Evolutionary conservation across 2,329 filamentous ascomycete species (phyloP), one percentile per base, ranked within the genome.

Genomic region (Aspergillus pseudonomiae): DNA sequence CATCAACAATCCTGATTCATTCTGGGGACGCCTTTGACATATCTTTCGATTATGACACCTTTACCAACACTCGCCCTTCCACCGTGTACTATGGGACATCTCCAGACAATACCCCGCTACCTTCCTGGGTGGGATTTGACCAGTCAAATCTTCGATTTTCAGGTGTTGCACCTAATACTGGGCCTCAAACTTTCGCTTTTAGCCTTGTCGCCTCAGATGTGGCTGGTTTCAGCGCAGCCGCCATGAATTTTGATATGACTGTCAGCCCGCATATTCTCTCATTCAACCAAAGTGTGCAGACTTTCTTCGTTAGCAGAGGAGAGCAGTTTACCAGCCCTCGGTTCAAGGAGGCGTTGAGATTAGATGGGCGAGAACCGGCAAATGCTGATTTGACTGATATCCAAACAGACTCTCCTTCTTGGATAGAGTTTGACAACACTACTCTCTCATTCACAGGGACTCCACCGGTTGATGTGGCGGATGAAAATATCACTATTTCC

Each of bases 91-190:
- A 95, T 73, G 91, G 92, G 10, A 88, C 90, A 3, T 90, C 91
- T 4, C 83, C 83, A 6, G 86, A 94, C 71, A 91, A 91, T 71
- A 91, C 91, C n/a, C 93, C 93, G 41, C 80, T 97, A 41, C 93
- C 93, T 24, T 89, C 92, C 0, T 97, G 93, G 93, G 81, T 96
- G 52, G 80, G 80, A n/a, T 97, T 97, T 71, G 86, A 95, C 68
- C 74, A 85, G 1, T 74, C 74, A 2, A 82, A 78, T 0, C 79
- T 96, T 45, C 84, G 83, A 0, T 96, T 96, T 70, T 86, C 85
- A 1, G 93, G 93, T 28, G 86, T 79, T 39, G 90, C 90, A 2
- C 93, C 92, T 1, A 80, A 88, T 0, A 87, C 86, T 32, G 88
- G 88, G 9, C 89, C 92, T 4, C 90, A 96, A 72, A 85, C 81